Base-by-base conservation (phyloP, 225 moss, liverwort and hornwort species). In the Straminergon stramineum region DNA sequence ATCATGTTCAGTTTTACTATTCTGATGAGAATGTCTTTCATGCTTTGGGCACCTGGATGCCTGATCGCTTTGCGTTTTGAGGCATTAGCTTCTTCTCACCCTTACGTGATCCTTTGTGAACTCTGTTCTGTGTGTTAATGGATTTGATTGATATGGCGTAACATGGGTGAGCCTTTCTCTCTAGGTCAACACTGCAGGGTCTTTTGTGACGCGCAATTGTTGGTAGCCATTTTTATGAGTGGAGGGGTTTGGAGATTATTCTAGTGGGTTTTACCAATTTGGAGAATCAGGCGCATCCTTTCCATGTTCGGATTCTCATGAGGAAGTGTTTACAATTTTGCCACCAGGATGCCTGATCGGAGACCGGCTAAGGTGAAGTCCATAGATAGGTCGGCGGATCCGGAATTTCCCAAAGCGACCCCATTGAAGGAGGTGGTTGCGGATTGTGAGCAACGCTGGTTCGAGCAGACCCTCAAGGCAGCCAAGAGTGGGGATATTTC, bases 391-490 rank as follows among this genome's bases (percentile, higher is more conserved):
- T 82, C 91, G 32, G 81, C 58, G 37, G 93, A 95, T 70, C 70
- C 94, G 64, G 91, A 93, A 37, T 95, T 94, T 79, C 88, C 92
- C 18, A 94, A 93, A 81, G 90, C 94, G 52, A 88, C 91, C 79
- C 97, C 97, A 18, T 87, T 99, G 92, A 97, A 96, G 92, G 96
- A 93, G 84, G 97, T 99, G 73, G 99, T 99, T 53, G 96, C 95
- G 48, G 95, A 95, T 87, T 99, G 99, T 76, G 97, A 97, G 90
- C 95, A 94, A 75, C 97, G 97, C 15, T 99, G 97, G 97, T 99
- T 97, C 89, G 96, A 97, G 88, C 94, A 96, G 71, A 91, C 99
- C 24, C 92, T 99, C 84, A 97, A 97, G 91, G 95, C 96, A 53
- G 97, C 99, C 53, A 94, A 94, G 88, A 93, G 77, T 75, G 97